phyloP scores from a whole-genome alignment of 306 rosid species.

The Rosa chinensis region DNA sequence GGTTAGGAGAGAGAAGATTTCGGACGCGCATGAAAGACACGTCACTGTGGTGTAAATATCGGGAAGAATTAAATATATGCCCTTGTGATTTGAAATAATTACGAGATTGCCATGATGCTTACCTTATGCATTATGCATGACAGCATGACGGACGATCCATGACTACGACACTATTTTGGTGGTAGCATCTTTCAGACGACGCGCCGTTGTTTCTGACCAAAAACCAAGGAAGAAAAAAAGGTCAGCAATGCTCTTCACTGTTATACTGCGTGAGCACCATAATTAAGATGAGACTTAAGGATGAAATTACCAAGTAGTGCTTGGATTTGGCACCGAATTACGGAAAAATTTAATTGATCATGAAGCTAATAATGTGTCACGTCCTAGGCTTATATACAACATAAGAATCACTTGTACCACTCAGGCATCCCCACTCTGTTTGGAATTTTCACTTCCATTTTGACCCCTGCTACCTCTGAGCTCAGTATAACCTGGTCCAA shows the following conservation, averaged over 20 bases:
- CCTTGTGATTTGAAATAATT: not conserved
- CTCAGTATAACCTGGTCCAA: conserved; percentile 38
- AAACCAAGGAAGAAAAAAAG: not conserved
- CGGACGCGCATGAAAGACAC: conserved; percentile 40
- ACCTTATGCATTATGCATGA: not conserved
- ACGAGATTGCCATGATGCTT: conserved; percentile 27
- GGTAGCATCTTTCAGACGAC: not conserved
- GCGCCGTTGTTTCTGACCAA: not conserved
- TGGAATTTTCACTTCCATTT: conserved; percentile 30
- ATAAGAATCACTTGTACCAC: not conserved
- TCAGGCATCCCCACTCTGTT: conserved; percentile 13
- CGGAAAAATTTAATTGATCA: not conserved
- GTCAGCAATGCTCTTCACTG: not conserved
- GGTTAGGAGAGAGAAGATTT: conserved; percentile 27
- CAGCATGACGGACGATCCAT: not conserved
- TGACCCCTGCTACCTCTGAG: conserved; percentile 13
- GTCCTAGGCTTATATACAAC: conserved; percentile 1
- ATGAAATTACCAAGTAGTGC: not conserved
- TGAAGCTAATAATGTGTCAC: not conserved
- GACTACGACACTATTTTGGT: not conserved
- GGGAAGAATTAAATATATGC: not conserved
- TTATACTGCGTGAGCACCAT: not conserved
- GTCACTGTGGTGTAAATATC: conserved; percentile 42
- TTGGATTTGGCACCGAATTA: not conserved
- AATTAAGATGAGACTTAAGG: not conserved